A percentile compares a stretch with the other conserved stretches of the same genome.
These are phyloP conservation scores for Colletotrichum coccodes DNA, from an alignment of 2,329 filamentous ascomycete genomes.

Conservation along the genomic window DNA sequence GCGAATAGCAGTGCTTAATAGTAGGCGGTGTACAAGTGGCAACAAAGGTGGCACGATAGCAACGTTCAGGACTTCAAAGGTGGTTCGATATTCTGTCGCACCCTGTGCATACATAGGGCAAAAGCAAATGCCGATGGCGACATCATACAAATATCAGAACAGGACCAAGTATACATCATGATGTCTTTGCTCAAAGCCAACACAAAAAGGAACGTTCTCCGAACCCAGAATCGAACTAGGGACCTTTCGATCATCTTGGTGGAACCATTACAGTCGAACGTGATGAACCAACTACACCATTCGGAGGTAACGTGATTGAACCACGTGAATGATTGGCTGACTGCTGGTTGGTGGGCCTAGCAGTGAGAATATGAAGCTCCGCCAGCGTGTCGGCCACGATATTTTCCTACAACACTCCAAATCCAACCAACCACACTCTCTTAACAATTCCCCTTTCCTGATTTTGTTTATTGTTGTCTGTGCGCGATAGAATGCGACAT, in stretches of 20 bases:
- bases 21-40: too few species aligned
- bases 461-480: too few species aligned
- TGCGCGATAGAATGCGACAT: too few species aligned
- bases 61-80: too few species aligned
- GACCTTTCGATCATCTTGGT: slow-evolving; percentile 20
- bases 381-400: neutral
- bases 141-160: neutral
- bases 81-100: neutral
- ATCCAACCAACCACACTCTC: too few species aligned
- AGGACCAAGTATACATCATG: neutral
- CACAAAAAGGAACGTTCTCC: neutral
- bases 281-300: slow-evolving; percentile 28
- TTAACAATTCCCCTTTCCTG: too few species aligned
- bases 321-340: slow-evolving; percentile 23
- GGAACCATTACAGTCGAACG: slow-evolving; percentile 27
- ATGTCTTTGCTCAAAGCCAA: neutral
- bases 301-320: slow-evolving; percentile 12
- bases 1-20: neutral
- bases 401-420: too few species aligned
- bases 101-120: neutral
- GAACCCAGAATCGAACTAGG: slow-evolving; percentile 27
- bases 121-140: too few species aligned
- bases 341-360: neutral
- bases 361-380: neutral
- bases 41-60: too few species aligned